Evolutionary conservation across 2,329 filamentous ascomycete genomes (phyloP), one percentile per base, ranked within the genome.

Genomic region (Fusarium odoratissimum): DNA sequence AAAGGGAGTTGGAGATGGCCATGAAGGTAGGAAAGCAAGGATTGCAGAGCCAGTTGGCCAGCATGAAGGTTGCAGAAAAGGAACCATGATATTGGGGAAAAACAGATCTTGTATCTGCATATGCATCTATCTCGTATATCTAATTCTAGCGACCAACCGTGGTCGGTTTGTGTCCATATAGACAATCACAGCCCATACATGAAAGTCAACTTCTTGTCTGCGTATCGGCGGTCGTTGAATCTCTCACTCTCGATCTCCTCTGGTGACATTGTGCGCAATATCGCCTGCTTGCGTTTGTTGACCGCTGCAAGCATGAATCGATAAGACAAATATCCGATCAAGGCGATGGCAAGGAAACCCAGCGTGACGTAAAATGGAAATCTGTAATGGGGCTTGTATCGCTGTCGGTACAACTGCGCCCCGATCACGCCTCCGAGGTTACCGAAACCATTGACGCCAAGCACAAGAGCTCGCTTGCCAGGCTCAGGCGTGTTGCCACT

Each of bases 21-120:
- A 92, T 93, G 90, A 87, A 87, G 65, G 87, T 94, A 17, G 87
- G 88, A 1, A 93, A 91, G 80, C 88, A 86, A 67, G 92, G 91
- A 0, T 70, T 94, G 72, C 88, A 89, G 76, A 88, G 86, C 30
- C 91, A 93, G 78, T 77, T 93, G 62, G 80, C 79, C 25, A 79
- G 70, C 56, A 79, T 78, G 77, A 75, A 74, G 41, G 64, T 74
- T 49, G 67, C 77, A 35, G 70, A 63, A 23, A 72, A 77, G 49
- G 64, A 69, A 12, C 71, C 69, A 23, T 78, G 48, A 72, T 74
- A 56, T n/a, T 31, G 25, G 11, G 14, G 14, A n/a, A 23, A 25
- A 48, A 17, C 37, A 44, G 46, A 49, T 63, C 35, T 45, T 42
- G 17, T 37, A 35, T 59, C n/a, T 49, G n/a, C 23, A 16, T 71